A percentile compares a stretch with the other conserved stretches of the same genome.
These are phyloP conservation scores for Colletotrichum sp. DNA, from an alignment of 2,329 filamentous ascomycete species.

Conservation along the genomic window DNA sequence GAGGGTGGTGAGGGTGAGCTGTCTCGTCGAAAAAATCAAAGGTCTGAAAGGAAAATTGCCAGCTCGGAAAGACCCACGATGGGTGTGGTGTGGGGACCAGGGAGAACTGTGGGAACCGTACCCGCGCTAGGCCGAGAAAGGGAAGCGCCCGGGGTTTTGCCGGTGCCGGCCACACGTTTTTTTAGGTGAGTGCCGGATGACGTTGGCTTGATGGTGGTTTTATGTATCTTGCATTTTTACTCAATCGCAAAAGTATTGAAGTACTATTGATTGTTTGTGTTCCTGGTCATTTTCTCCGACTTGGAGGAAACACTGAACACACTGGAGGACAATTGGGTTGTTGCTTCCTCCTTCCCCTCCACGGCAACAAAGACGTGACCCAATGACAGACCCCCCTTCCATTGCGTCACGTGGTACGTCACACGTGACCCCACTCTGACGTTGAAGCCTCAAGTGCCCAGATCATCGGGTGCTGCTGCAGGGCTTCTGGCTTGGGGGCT, in stretches of 20 bases:
- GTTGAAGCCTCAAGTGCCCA: not conserved
- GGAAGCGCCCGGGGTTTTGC: conserved; percentile 11
- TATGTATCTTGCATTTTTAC: not conserved
- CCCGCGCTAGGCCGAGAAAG: not conserved
- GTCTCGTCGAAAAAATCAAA: conserved; percentile 25
- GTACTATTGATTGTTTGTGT: not conserved
- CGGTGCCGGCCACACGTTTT: conserved; percentile 18
- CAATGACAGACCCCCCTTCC: not conserved
- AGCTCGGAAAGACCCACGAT: conserved; percentile 23
- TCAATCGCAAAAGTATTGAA: not conserved
- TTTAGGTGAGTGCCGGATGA: conserved; percentile 10
- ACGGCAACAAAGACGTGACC: not conserved
- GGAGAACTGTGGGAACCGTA: conserved; percentile 7
- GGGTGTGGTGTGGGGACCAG: conserved; percentile 15
- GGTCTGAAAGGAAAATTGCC: conserved; percentile 26
- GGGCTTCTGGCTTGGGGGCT: not conserved
- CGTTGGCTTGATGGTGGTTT: not conserved
- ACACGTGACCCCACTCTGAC: conserved; percentile 9
- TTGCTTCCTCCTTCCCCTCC: not conserved
- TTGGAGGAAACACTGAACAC: not conserved
- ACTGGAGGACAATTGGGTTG: not conserved
- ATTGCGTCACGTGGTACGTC: conserved; percentile 10
- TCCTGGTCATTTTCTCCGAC: not conserved
- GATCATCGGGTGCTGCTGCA: not conserved
- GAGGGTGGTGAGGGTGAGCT: conserved; percentile 22